Evolutionary conservation across 2,329 filamentous ascomycete species (phyloP).

Genomic region (Ramichloridium luteum): DNA sequence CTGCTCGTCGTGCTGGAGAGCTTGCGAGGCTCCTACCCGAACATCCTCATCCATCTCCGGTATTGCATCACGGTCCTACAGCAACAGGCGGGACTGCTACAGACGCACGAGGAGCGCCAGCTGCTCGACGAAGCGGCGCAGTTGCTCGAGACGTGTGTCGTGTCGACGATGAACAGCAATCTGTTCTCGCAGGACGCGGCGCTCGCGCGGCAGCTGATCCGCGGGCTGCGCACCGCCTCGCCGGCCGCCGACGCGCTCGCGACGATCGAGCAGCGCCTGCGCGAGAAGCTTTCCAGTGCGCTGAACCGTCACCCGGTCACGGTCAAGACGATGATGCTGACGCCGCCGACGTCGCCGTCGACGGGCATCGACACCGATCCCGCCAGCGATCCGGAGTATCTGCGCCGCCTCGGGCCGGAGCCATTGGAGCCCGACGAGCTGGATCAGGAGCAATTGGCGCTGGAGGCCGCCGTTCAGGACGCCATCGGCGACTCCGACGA

Average conservation of each 20-base stretch:
- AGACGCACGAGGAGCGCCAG: not conserved
- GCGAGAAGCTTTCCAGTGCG: no score
- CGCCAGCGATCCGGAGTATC: no score
- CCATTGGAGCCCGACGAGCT: no score
- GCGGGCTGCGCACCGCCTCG: not conserved
- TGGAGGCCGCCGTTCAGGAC: no score
- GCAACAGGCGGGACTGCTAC: no score
- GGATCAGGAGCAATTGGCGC: no score
- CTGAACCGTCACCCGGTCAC: no score
- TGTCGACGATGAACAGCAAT: not conserved
- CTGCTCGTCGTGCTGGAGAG: not conserved
- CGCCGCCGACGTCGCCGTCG: no score
- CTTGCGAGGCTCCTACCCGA: not conserved
- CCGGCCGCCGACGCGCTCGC: not conserved
- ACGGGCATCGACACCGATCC: no score
- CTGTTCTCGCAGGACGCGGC: not conserved
- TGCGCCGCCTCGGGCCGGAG: no score
- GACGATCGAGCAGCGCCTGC: not conserved
- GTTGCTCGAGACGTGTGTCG: not conserved
- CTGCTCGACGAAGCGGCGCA: not conserved
- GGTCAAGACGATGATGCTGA: no score
- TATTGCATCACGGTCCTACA: not conserved
- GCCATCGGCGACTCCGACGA: no score
- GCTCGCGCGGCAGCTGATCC: not conserved
- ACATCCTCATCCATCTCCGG: not conserved